phyloP scores from a whole-genome alignment of 305 asterid species.

The Galium porrigens region DNA sequence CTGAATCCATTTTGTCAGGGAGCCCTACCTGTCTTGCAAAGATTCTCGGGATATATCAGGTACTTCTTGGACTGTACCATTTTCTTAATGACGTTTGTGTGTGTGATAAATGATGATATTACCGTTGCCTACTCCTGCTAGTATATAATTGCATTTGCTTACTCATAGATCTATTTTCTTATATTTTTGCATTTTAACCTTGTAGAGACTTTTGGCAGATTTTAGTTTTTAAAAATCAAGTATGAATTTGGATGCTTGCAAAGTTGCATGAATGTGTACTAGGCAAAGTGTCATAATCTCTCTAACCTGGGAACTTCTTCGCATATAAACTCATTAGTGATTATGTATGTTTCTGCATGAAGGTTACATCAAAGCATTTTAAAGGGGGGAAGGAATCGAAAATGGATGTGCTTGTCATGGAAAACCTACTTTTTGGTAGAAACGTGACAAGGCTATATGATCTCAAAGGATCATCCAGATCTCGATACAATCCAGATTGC shows the following conservation, averaged over 20 bases:
- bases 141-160: background rate
- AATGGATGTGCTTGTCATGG: slow-evolving; percentile 78
- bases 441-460: slow-evolving; percentile 64
- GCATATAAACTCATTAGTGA: slow-evolving; percentile 10
- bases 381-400: slow-evolving; percentile 65
- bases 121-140: no score
- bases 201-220: background rate
- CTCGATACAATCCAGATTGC: slow-evolving; percentile 58
- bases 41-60: slow-evolving; percentile 93
- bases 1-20: slow-evolving; percentile 54
- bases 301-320: background rate
- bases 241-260: background rate
- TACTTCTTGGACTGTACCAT: slow-evolving; percentile 18
- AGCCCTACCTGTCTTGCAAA: slow-evolving; percentile 91
- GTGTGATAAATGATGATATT: background rate
- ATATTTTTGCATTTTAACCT: background rate
- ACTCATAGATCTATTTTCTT: background rate
- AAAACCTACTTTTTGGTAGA: slow-evolving; percentile 63
- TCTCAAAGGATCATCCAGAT: slow-evolving; percentile 72
- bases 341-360: slow-evolving; percentile 16
- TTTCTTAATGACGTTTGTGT: background rate
- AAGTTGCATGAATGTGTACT: background rate
- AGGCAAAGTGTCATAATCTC: background rate
- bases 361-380: slow-evolving; percentile 32
- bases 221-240: no score